Evolutionary conservation across 306 rosid species (phyloP), one percentile per base, ranked within the genome.

Genomic region (Astragalus glycyphyllos): DNA sequence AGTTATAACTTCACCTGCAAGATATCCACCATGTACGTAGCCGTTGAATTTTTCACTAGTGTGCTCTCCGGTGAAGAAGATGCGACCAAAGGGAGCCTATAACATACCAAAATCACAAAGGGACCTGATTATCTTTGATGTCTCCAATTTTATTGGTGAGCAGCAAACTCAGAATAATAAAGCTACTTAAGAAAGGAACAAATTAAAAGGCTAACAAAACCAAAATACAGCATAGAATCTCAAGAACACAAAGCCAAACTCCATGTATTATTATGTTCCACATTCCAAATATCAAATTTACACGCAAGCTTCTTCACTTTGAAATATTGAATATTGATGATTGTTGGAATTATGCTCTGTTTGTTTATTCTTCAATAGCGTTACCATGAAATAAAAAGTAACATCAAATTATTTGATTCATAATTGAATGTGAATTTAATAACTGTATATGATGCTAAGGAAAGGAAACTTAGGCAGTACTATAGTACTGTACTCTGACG

Each of bases 21-120:
- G 95, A 82, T 87, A 86, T 75, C 87, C 98, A 12, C 98, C 98
- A 42, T 91, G 98, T 51, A 94, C 98, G 44, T 94, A 94, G 44
- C 98, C 98, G 14, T 80, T 94, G 71, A 84, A 94, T 72, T 71
- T 87, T 78, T 89, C 97, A 55, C 96, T 90, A 0, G 98, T 91
- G 80, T 94, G 98, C 81, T 94, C 98, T 5, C 97, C 97, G 0
- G 88, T 89, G 69, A 94, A 94, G 84, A 83, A 91, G 72, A 94
- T 80, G 57, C 85, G 90, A 49, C 96, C 98, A 4, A 94, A 80
- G 0, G 97, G 97, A 8, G 89, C 86, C 98, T 91, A 87, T 58
- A 65, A 38, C 71, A 31, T 42, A 46, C 34, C 4, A 55, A 66
- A 58, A 58, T 13, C 20, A 70, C 5, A 61, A 61, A 60, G 47